Conservation (phyloP, 768 basidiomycete species). For the Calocera cornea region DNA sequence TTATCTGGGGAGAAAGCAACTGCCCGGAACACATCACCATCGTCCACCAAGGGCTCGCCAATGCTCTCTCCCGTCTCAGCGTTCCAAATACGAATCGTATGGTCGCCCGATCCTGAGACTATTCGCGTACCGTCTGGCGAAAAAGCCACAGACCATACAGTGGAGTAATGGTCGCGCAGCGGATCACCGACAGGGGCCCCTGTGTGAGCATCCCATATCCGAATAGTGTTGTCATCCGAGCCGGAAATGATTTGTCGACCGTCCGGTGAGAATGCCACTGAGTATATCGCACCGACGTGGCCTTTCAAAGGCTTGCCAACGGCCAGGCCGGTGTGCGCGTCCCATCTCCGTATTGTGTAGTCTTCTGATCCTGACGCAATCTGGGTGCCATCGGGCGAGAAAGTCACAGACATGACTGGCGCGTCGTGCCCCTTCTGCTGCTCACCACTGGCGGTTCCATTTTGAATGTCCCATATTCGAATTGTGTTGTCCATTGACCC, state of each 20-base stretch:
- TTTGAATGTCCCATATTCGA: constrained; percentile 31
- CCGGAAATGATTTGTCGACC: neutral
- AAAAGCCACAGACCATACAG: neutral
- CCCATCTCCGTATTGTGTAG: constrained; percentile 6
- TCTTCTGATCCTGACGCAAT: constrained; percentile 8
- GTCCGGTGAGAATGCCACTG: constrained; percentile 10
- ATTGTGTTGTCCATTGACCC: constrained; percentile 33
- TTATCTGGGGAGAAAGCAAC: constrained; percentile 3
- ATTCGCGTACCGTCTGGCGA: constrained; percentile 14
- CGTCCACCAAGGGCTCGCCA: neutral
- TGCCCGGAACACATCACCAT: neutral
- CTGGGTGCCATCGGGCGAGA: constrained; percentile 13
- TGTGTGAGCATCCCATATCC: constrained; percentile 6
- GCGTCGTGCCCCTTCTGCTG: constrained; percentile 17
- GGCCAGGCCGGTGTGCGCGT: neutral
- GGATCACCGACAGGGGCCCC: neutral
- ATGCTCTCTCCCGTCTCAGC: constrained; percentile 2
- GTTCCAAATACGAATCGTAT: neutral
- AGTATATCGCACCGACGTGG: neutral
- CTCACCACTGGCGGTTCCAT: constrained; percentile 15
- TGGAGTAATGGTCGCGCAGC: neutral
- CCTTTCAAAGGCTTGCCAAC: neutral
- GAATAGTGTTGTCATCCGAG: constrained; percentile 7
- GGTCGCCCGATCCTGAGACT: neutral
- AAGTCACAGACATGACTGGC: constrained; percentile 11